Base-by-base conservation (phyloP, 2,329 filamentous ascomycete genomes). In the Arachnomyces sp. region DNA sequence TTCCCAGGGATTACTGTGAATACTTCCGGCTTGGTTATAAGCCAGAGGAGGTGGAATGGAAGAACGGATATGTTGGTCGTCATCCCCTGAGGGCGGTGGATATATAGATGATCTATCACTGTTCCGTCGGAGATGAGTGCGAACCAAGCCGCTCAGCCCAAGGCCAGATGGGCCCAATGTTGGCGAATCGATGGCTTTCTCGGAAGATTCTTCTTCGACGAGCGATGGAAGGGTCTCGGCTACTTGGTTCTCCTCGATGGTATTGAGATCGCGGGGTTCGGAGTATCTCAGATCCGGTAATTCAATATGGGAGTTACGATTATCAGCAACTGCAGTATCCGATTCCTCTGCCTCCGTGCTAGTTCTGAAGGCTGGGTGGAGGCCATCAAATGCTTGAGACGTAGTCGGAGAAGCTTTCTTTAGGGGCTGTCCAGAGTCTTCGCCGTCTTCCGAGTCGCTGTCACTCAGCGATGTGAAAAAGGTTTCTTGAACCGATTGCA, bases 61-160 rank as follows among this genome's bases (percentile, higher is more conserved):
- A 54, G n/a, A 58, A 53, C 42, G 61, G 55, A 21, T 53, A 36
- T 41, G 9, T 17, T 16, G 40, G 16, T 37, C 13, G 45, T 49
- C 41, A 56, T 64, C 60, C 8, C 57, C 49, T 16, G 67, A 68
- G 16, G 63, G 65, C 41, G 65, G 66, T 17, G 76, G 78, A 50
- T 86, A 87, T 17, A 92, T 72, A 0, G 87, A 93, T 1, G 90
- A 96, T 11, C 79, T 75, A 43, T 82, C 82, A 63, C 90, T 96
- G 47, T 82, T 79, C 28, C 79, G 79, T 37, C 92, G 80, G 31
- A 96, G 67, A 67, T 96, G 92, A 46, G 89, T 82, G 25, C 84
- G 79, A 34, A 95, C 81, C 69, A 95, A 76, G 2, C 84, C 84
- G 53, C 82, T 90, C 12, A 95, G 70, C 1, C 86, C 87, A 13